Evolutionary conservation across 2,329 filamentous ascomycete genomes (phyloP), one percentile per base, ranked within the genome.

Genomic region (Aspergillus arachidicola): DNA sequence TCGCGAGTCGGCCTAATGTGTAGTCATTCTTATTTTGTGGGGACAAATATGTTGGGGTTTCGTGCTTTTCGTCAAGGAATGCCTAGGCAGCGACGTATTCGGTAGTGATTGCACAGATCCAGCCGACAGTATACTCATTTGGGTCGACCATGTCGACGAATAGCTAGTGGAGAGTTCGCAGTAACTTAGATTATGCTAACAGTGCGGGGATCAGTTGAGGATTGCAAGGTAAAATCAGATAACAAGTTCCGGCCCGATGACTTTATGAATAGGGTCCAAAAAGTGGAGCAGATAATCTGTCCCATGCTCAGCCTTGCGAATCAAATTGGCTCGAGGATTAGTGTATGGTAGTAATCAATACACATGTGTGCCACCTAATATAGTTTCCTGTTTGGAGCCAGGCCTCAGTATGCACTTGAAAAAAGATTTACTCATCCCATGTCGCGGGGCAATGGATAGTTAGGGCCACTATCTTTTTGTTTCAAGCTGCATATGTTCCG

Each of bases 21-120:
- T 77, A 78, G n/a, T 69, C 58, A 56, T 76, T 77, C 23, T 69
- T 62, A 55, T 74, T 68, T 48, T 67, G 55, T 26, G 50, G 53
- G 7, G 66, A 57, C 16, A 71, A 36, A 60, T n/a, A 50, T 34
- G 57, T 36, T 0, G 68, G 74, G 0, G 21, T 4, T 0, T 71
- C 71, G 57, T 81, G 75, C 36, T 71, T 64, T 62, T 82, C 75
- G 57, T 83, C 80, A 2, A 83, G 76, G 30, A 82, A 76, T 0
- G 57, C 68, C 34, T 69, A 66, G 4, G 80, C 80, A 4, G 80
- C 80, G 54, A 77, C 71, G 54, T 71, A 73, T 58, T 83, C 81
- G 0, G 66, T 71, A 1, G 10, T 21, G 4, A 82, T 60, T 10
- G 80, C 80, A 60, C 78, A 82, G 6, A 84, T 81, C 79, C 79